Evolutionary conservation across 2,329 filamentous ascomycete species (phyloP).

Genomic region (Xylaria sp.): DNA sequence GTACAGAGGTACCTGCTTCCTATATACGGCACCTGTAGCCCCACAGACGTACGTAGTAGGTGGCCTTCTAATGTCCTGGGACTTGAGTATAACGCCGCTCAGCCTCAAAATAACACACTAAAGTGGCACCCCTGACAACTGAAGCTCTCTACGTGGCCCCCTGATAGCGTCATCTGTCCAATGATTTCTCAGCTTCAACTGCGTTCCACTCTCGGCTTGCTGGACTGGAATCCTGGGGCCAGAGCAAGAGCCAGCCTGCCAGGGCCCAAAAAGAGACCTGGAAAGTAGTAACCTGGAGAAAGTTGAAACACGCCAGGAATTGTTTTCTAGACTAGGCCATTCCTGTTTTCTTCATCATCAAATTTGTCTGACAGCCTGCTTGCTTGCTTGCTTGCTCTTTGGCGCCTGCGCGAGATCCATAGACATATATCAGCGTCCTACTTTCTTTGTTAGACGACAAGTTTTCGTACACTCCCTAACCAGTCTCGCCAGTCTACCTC

Average conservation of each 20-base stretch:
- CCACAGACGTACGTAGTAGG: background rate
- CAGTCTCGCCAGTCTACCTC: background rate
- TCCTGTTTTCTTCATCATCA: slow-evolving; percentile 25
- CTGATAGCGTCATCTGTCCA: slow-evolving; percentile 34
- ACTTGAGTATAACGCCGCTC: slow-evolving; percentile 13
- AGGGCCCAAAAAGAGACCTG: slow-evolving; percentile 25
- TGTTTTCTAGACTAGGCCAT: slow-evolving; percentile 20
- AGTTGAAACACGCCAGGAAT: slow-evolving; percentile 38
- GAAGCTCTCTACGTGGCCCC: slow-evolving; percentile 26
- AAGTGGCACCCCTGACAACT: slow-evolving; percentile 18
- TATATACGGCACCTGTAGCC: no score
- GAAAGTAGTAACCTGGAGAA: slow-evolving; percentile 27
- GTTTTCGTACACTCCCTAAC: background rate
- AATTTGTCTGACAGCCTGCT: slow-evolving; percentile 8
- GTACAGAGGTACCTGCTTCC: slow-evolving; percentile 11
- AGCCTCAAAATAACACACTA: slow-evolving; percentile 29
- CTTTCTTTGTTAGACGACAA: slow-evolving; percentile 30
- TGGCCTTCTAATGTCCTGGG: background rate
- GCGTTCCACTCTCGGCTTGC: slow-evolving; percentile 25
- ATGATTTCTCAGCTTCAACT: slow-evolving; percentile 32
- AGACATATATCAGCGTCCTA: slow-evolving; percentile 10
- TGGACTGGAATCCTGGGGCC: slow-evolving; percentile 28
- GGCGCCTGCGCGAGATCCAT: slow-evolving; percentile 1
- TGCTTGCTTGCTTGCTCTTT: slow-evolving; percentile 1
- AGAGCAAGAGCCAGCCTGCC: background rate